A percentile compares a stretch with the other conserved stretches of the same genome.
Conservation (phyloP, 805 yeast genomes). For the Candida golubevii region DNA sequence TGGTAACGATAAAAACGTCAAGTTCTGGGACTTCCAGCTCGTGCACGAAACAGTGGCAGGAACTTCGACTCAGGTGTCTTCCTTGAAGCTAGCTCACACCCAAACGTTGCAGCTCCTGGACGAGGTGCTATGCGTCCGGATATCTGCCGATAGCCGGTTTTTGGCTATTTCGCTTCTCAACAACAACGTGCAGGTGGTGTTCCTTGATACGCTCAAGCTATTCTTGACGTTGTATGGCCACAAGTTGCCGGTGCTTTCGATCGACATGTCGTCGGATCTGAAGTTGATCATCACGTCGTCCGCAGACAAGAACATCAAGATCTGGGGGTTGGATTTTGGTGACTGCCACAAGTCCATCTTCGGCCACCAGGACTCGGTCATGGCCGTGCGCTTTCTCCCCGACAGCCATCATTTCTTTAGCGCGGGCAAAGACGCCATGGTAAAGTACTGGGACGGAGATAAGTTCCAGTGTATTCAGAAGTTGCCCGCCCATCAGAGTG, state of each 20-base stretch:
- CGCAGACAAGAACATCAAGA: slow-evolving; percentile 94
- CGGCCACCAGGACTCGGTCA: slow-evolving; percentile 94
- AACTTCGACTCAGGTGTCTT: slow-evolving; percentile 45
- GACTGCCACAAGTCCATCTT: slow-evolving; percentile 96
- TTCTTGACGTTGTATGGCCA: slow-evolving; percentile 91
- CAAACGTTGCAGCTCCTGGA: slow-evolving; percentile 84
- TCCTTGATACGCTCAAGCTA: slow-evolving; percentile 80
- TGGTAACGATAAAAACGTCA: slow-evolving; percentile 86
- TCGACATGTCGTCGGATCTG: slow-evolving; percentile 87
- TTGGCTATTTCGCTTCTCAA: slow-evolving; percentile 84
- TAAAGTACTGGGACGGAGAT: slow-evolving; percentile 98
- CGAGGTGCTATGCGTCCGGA: slow-evolving; percentile 72
- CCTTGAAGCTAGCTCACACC: slow-evolving; percentile 62
- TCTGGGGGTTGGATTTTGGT: slow-evolving; percentile 99
- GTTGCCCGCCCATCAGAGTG: slow-evolving; percentile 77
- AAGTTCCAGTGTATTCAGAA: slow-evolving; percentile 92
- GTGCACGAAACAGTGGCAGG: slow-evolving; percentile 71
- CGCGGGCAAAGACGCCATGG: slow-evolving; percentile 79
- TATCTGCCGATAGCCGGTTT: slow-evolving; percentile 74
- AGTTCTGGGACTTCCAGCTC: slow-evolving; percentile 82
- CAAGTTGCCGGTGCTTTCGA: slow-evolving; percentile 87
- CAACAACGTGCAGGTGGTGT: slow-evolving; percentile 93
- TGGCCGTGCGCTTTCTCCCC: slow-evolving; percentile 81
- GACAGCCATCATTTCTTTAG: slow-evolving; percentile 87
- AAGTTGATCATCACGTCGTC: slow-evolving; percentile 88